A percentile compares a stretch with the other conserved stretches of the same genome.
These are phyloP conservation scores for Kodamaea alishanica DNA, from an alignment of 1,139 yeast species.

Conservation along the genomic window DNA sequence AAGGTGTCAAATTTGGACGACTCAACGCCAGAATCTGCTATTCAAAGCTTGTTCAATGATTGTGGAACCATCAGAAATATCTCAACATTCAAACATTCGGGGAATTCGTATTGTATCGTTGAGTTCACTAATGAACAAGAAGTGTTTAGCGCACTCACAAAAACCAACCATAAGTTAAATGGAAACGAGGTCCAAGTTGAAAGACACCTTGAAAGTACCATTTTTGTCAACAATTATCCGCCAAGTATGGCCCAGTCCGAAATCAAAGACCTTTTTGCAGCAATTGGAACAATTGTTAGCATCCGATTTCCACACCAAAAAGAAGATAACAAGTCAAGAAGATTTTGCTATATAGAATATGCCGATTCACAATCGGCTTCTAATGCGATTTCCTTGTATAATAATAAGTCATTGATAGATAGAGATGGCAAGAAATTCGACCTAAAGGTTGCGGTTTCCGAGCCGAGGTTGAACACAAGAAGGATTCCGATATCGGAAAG, in stretches of 20 bases:
- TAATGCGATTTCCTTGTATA: slow-evolving; percentile 41
- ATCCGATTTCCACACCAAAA: slow-evolving; percentile 67
- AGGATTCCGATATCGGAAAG: slow-evolving; percentile 48
- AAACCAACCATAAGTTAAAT: slow-evolving; percentile 46
- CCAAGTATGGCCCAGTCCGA: slow-evolving; percentile 45
- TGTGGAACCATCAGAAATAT: slow-evolving; percentile 53
- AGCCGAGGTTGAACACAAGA: slow-evolving; percentile 39
- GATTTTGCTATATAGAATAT: slow-evolving; percentile 77
- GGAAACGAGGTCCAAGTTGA: slow-evolving; percentile 44
- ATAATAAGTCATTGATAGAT: slow-evolving; percentile 32
- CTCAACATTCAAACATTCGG: slow-evolving; percentile 21
- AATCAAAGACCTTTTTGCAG: slow-evolving; percentile 40
- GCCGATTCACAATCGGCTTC: slow-evolving; percentile 43
- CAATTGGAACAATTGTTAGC: slow-evolving; percentile 47
- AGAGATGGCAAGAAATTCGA: slow-evolving; percentile 21
- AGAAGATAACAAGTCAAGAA: slow-evolving; percentile 46
- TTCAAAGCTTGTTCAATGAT: slow-evolving; percentile 48
- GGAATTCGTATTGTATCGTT: slow-evolving; percentile 37
- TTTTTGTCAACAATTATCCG: slow-evolving; percentile 75
- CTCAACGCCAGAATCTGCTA: slow-evolving; percentile 25
- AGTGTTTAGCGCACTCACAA: slow-evolving; percentile 59
- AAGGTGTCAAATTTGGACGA: slow-evolving; percentile 41
- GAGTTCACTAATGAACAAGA: slow-evolving; percentile 54
- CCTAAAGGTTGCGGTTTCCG: slow-evolving; percentile 58
- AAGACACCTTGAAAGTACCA: slow-evolving; percentile 43